Percentiles rank a stretch among this genome's conserved stretches.
Evolutionary conservation across 345 rosid genomes (phyloP).

Genomic region (Trapa bicornis): DNA sequence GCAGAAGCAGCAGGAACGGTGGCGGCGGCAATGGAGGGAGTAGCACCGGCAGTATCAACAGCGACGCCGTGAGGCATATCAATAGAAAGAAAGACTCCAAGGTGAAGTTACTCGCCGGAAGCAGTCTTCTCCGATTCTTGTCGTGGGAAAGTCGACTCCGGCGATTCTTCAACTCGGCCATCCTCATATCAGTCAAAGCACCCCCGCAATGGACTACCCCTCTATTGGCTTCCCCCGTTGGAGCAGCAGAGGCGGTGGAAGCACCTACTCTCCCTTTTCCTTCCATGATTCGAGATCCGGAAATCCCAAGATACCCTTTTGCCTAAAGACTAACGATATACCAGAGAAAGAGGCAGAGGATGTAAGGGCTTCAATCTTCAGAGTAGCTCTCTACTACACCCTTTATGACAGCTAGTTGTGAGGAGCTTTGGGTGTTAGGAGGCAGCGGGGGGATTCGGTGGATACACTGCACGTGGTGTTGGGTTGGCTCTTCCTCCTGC

Average conservation of each 20-base stretch:
- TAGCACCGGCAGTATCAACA: constrained; percentile 60
- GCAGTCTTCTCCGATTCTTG: constrained; percentile 15
- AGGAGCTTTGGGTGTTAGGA: background rate
- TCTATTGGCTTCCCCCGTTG: background rate
- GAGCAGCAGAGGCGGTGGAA: background rate
- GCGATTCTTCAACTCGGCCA: background rate
- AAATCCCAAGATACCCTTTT: background rate
- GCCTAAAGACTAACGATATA: background rate
- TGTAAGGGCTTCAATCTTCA: background rate
- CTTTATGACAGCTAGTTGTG: background rate
- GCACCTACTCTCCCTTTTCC: background rate
- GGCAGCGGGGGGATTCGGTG: background rate
- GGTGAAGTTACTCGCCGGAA: constrained; percentile 42
- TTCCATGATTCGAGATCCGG: background rate
- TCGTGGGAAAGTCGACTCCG: background rate
- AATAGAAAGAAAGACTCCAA: constrained; percentile 45
- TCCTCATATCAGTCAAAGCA: background rate
- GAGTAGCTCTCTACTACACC: too few relatives aligned
- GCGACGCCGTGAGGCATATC: constrained; percentile 46
- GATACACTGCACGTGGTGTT: background rate
- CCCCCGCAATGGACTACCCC: background rate
- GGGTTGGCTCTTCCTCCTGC: background rate
- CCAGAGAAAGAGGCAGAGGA: constrained; percentile 4
- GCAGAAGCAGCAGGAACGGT: constrained; percentile 60
- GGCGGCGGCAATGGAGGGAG: constrained; percentile 87